Conservation (phyloP, 306 rosid genomes). For the Erythrophleum fordii region DNA sequence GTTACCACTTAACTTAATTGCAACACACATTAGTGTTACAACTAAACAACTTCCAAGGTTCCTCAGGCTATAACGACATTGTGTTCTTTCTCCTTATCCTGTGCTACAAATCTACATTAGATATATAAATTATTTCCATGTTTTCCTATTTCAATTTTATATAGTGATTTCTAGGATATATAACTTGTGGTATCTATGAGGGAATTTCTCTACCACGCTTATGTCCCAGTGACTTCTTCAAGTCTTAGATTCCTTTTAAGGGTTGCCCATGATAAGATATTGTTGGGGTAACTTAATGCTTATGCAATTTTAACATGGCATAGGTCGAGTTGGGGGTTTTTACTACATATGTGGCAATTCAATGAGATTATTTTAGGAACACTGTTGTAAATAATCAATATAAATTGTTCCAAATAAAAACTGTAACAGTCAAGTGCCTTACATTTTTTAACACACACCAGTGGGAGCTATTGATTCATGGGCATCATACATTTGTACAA, state of each 20-base stretch:
- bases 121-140: not conserved
- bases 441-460: not conserved
- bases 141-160: not conserved
- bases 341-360: not conserved
- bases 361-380: not conserved
- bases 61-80: not conserved
- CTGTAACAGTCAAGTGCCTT: not conserved
- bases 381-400: not conserved
- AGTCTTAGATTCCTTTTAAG: not conserved
- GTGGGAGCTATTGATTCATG: not conserved
- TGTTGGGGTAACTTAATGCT: not conserved
- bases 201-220: constrained; percentile 25
- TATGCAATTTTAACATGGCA: not conserved
- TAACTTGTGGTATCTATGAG: not conserved
- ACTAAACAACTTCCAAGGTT: not conserved
- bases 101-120: not conserved
- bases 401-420: not conserved
- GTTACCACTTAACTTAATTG: not conserved
- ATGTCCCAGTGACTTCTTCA: not conserved
- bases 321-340: not conserved
- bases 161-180: not conserved
- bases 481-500: not conserved
- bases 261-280: not conserved
- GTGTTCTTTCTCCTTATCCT: constrained; percentile 6
- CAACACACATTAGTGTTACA: not conserved